Base-by-base conservation (phyloP, 2,329 filamentous ascomycete genomes). In the Mycocentrospora acerina region DNA sequence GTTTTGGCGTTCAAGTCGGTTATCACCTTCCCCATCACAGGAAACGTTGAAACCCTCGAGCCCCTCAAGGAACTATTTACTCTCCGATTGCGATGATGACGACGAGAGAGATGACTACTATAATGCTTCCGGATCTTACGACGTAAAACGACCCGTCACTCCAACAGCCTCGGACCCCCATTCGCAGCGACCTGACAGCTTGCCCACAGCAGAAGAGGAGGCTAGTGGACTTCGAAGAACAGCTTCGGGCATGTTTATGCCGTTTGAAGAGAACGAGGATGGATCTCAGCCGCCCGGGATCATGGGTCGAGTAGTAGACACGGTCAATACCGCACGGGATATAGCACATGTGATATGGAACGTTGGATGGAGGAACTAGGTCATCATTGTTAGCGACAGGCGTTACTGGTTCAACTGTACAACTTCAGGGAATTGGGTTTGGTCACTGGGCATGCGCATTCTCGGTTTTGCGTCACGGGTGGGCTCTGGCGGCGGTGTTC, bases 171-270 rank as follows among this genome's bases (percentile, higher is more conserved):
- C 49, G 7, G 45, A 56, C 29, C 42, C 54, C 16, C 47, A 57
- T 25, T 44, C 48, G 27, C 43, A 51, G 41, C 51, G 53, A 22
- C 39, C 44, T 29, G 50, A 43, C 35, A 43, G 37, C 24, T 37
- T 45, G n/a, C 38, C 43, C 7, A 44, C 53, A n/a, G 45, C 47
- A 9, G 51, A 51, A 7, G 48, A 57, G 29, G 51, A 57, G 30
- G 51, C 55, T 3, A 62, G 65, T 13, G 83, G 83, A 35, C 83
- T 94, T 74, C 82, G 85, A 46, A 79, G 90, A 52, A 94, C 88
- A 14, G 76, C 82, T 34, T 93, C 88, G 26, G 90, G 89, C 53
- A 94, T 95, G 88, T 86, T 95, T 57, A 90, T 94, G 86, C 88
- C 89, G 7, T 86, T 84, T 54, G 86, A 90, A 53, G 85, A 90